Conservation (phyloP, 2,329 filamentous ascomycete genomes). For the Diatrype stigma region DNA sequence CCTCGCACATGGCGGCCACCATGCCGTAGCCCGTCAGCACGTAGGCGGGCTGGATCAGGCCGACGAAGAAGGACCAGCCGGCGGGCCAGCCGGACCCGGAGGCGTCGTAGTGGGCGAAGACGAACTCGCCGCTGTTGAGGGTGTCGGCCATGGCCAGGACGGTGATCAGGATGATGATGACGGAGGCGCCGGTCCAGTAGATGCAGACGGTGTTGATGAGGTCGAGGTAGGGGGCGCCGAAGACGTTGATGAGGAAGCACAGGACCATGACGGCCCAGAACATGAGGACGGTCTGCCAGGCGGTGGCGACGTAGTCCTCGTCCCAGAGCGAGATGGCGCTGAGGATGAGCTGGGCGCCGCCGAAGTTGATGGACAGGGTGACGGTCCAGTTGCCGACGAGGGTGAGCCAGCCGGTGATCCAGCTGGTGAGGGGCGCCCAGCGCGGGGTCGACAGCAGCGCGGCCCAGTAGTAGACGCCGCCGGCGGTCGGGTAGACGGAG, state of each 20-base stretch:
- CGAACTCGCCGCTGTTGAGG: slow-evolving; percentile 56
- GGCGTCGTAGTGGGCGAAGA: slow-evolving; percentile 66
- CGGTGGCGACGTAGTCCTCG: slow-evolving; percentile 63
- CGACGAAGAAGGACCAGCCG: slow-evolving; percentile 71
- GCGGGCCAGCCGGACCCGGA: slow-evolving; percentile 61
- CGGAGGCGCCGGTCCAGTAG: slow-evolving; percentile 64
- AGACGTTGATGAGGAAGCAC: slow-evolving; percentile 62
- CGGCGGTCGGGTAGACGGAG: slow-evolving; percentile 64
- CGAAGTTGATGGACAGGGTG: slow-evolving; percentile 63
- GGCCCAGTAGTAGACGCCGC: slow-evolving; percentile 68
- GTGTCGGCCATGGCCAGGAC: slow-evolving; percentile 57
- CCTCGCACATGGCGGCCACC: slow-evolving; percentile 69
- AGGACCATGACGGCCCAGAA: slow-evolving; percentile 69
- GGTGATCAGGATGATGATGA: slow-evolving; percentile 46
- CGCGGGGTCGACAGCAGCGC: slow-evolving; percentile 62
- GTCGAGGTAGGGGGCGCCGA: slow-evolving; percentile 56
- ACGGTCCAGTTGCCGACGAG: slow-evolving; percentile 71
- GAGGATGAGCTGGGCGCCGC: slow-evolving; percentile 61
- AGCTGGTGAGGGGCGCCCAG: slow-evolving; percentile 64
- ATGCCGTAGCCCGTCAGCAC: slow-evolving; percentile 64
- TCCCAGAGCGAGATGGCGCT: slow-evolving; percentile 66
- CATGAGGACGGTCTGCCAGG: slow-evolving; percentile 66
- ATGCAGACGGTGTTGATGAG: slow-evolving; percentile 71
- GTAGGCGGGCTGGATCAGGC: slow-evolving; percentile 62
- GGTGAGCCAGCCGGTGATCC: slow-evolving; percentile 68